These are phyloP conservation scores for Cochlearia excelsa DNA, from an alignment of 345 rosid genomes.

Conservation along the genomic window DNA sequence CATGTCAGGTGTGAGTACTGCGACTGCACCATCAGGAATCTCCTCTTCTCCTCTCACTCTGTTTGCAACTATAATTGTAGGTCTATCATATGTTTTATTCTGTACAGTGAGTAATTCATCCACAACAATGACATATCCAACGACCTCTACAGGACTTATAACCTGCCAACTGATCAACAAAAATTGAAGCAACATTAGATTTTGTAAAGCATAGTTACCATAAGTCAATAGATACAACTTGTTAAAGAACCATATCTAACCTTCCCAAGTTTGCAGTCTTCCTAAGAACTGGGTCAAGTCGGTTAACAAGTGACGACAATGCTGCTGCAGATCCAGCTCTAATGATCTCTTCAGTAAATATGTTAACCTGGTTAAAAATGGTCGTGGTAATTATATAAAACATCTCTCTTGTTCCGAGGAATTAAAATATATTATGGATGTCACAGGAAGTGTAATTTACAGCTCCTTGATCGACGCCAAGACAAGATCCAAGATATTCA, in stretches of 20 bases:
- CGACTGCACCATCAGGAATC: conserved; percentile 95
- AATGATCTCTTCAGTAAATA: conserved; percentile 93
- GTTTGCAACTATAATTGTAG: conserved; percentile 87
- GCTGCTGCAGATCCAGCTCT: conserved; percentile 99
- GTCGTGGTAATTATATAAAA: neutral
- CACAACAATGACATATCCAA: conserved; percentile 78
- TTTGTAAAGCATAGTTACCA: too few species aligned
- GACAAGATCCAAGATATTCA: conserved; percentile 85
- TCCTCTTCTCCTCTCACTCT: conserved; percentile 98
- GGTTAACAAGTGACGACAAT: conserved; percentile 75
- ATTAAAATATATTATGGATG: conserved; percentile 3
- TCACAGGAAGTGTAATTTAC: conserved; percentile 48
- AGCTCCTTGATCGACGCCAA: conserved; percentile 80
- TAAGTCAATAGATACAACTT: neutral
- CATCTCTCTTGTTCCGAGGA: conserved; percentile 12
- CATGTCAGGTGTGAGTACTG: conserved; percentile 97
- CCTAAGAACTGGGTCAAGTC: conserved; percentile 95
- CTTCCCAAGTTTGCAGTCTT: conserved; percentile 93
- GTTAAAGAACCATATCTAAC: conserved; percentile 41
- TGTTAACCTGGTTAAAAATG: conserved; percentile 53
- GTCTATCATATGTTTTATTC: conserved; percentile 68
- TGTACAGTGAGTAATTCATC: conserved; percentile 84
- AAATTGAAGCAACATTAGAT: conserved; percentile 31
- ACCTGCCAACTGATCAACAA: conserved; percentile 91
- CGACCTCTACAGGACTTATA: conserved; percentile 87